These are phyloP conservation scores for Camellia oleifera DNA, from an alignment of 179 eudicot genomes.

Conservation along the genomic window DNA sequence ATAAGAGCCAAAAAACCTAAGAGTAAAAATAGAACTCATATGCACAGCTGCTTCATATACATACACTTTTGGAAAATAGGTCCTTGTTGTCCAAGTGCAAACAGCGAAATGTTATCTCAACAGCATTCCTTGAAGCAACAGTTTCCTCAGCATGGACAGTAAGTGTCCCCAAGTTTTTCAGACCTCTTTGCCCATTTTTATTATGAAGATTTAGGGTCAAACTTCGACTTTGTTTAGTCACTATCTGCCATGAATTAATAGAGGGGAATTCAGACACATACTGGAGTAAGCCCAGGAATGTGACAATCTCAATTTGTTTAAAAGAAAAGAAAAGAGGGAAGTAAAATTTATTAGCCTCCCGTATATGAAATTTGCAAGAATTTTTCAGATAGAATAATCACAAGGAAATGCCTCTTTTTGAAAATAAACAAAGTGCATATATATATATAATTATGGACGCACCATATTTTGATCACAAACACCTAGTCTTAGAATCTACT, in stretches of 20 bases:
- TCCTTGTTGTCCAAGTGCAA: conserved; percentile 70
- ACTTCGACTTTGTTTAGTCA: conserved; percentile 58
- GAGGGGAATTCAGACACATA: neutral
- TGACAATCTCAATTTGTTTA: neutral
- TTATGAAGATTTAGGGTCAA: conserved; percentile 63
- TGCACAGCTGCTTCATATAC: conserved; percentile 12
- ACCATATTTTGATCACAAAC: too few species aligned
- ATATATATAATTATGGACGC: too few species aligned
- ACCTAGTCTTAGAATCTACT: too few species aligned
- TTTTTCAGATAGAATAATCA: neutral
- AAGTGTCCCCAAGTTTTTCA: conserved; percentile 48
- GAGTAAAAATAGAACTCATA: neutral
- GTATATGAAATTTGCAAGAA: neutral
- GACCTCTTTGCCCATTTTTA: conserved; percentile 33
- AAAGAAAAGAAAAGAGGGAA: too few species aligned
- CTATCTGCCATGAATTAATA: conserved; percentile 47
- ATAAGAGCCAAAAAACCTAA: neutral
- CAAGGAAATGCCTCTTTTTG: neutral
- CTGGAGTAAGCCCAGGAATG: neutral
- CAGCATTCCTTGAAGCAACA: conserved; percentile 57
- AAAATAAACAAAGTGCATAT: too few species aligned
- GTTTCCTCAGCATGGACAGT: conserved; percentile 81
- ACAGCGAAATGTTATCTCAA: conserved; percentile 64
- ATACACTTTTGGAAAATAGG: conserved; percentile 73
- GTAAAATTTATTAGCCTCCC: neutral